These are phyloP conservation scores for Leccinum olivaceopallidum DNA, from an alignment of 768 basidiomycete species.

Conservation along the genomic window DNA sequence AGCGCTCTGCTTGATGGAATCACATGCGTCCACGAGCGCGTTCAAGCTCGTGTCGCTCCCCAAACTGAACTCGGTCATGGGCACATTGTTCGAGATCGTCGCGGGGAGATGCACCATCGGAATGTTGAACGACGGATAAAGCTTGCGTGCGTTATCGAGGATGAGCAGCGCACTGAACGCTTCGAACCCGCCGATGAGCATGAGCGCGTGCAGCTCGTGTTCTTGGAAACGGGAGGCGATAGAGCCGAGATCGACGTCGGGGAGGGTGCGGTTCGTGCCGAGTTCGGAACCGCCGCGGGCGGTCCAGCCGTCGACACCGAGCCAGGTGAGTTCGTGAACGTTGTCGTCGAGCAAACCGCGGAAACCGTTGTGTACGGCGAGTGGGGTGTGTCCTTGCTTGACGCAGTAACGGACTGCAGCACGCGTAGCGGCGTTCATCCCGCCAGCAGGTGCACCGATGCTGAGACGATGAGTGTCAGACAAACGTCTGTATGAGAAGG, in stretches of 20 bases:
- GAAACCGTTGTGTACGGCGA: conserved; percentile 96
- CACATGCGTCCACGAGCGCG: conserved; percentile 95
- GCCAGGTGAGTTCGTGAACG: conserved; percentile 86
- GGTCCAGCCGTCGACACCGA: conserved; percentile 96
- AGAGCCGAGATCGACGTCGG: conserved; percentile 82
- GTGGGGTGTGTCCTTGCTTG: conserved; percentile 88
- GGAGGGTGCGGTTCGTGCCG: conserved; percentile 91
- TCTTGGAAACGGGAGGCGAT: conserved; percentile 92
- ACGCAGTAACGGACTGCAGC: conserved; percentile 93
- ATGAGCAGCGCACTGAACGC: conserved; percentile 80
- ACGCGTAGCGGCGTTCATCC: conserved; percentile 98
- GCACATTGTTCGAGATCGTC: conserved; percentile 98
- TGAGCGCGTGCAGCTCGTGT: conserved; percentile 70
- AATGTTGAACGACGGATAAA: conserved; percentile 92
- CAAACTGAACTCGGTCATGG: conserved; percentile 92
- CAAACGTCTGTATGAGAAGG: not conserved
- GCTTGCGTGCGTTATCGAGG: conserved; percentile 75
- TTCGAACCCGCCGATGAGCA: conserved; percentile 97
- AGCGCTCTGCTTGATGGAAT: conserved; percentile 98
- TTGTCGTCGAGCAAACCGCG: conserved; percentile 90
- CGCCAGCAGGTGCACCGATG: conserved; percentile 95
- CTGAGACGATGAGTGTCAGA: conserved; percentile 40
- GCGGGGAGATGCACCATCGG: conserved; percentile 97
- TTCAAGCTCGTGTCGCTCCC: conserved; percentile 98
- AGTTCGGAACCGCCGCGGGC: conserved; percentile 96